A percentile compares a stretch with the other conserved stretches of the same genome.
phyloP scores from a whole-genome alignment of 2,329 filamentous ascomycete species.

The Plectosphaerella cucumerina region DNA sequence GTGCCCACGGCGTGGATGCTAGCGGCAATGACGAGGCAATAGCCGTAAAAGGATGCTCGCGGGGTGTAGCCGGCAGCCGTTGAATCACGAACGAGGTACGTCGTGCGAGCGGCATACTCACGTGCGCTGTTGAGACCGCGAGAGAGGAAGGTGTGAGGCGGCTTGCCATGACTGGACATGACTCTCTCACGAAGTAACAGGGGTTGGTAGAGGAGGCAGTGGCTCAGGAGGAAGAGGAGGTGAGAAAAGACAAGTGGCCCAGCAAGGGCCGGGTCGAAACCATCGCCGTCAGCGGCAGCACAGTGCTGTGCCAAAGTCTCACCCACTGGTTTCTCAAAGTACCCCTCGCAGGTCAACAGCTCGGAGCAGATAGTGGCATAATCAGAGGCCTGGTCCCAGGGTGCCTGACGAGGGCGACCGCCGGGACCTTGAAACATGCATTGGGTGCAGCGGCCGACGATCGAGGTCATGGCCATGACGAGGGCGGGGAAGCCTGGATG shows the following conservation, averaged over 20 bases:
- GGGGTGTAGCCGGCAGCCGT: neutral
- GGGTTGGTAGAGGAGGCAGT: slow-evolving; percentile 1
- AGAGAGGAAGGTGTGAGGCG: neutral
- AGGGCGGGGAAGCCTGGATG: neutral
- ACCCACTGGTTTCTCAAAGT: slow-evolving; percentile 1
- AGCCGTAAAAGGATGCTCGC: slow-evolving; percentile 1
- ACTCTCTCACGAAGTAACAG: neutral
- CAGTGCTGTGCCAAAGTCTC: neutral
- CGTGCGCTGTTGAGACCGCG: neutral
- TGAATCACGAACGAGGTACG: neutral
- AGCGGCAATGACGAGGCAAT: neutral
- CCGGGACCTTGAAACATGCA: neutral
- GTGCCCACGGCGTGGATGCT: neutral
- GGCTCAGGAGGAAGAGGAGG: neutral
- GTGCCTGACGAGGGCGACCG: neutral
- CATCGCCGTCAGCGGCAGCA: neutral
- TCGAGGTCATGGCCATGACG: neutral
- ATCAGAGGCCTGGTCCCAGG: neutral
- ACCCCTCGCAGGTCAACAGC: neutral
- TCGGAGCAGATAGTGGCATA: slow-evolving; percentile 1
- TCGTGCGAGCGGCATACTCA: neutral
- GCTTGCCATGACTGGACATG: neutral
- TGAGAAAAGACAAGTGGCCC: neutral
- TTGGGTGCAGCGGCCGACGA: slow-evolving; percentile 2
- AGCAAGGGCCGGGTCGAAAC: neutral